Evolutionary conservation across 352 stramenopile species (phyloP), one percentile per base, ranked within the genome.

Genomic region (Phytophthora pistaciae): DNA sequence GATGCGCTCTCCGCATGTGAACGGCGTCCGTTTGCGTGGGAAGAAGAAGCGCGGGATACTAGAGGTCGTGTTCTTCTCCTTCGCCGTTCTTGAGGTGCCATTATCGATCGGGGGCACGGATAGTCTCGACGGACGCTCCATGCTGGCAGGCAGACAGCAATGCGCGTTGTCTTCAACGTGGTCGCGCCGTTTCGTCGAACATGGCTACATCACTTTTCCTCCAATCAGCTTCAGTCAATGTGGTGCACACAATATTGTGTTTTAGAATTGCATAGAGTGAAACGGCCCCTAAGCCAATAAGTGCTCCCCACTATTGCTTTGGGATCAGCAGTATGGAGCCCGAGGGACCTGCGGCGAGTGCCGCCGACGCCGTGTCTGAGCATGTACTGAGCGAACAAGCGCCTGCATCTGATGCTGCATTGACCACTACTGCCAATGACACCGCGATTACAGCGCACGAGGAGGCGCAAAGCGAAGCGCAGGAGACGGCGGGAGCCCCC

Each of bases 11-110:
- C 64, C 64, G 18, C 69, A 66, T 13, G 69, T 76, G 57, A 76
- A 69, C 25, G 69, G 69, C 20, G 69, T 76, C 42, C 69, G 58
- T 16, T 72, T 72, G 8, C 69, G 69, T 13, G 76, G 70, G 40
- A 74, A 86, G 50, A 87, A 90, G 68, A 90, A 88, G 4, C 74
- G 74, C 31, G 83, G 80, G 61, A 90, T 79, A 50, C 56, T 77
- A 16, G 57, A 71, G 13, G 42, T 29, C 14, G 21, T 31, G 1
- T 23, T 58, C 10, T 53, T 74, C 21, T 59, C 33, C 25, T 23
- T 54, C 23, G 9, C 3, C 18, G 23, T 25, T 7, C 20, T 38
- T 16, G 36, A 4, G 31, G 38, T 21, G 7, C 56, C 54, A 54
- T 57, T 25, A 54, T 38, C 50, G 42, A 52, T 25, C 40, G 23